phyloP scores from a whole-genome alignment of 2,329 filamentous ascomycete species.

The Teratosphaeria destructans region DNA sequence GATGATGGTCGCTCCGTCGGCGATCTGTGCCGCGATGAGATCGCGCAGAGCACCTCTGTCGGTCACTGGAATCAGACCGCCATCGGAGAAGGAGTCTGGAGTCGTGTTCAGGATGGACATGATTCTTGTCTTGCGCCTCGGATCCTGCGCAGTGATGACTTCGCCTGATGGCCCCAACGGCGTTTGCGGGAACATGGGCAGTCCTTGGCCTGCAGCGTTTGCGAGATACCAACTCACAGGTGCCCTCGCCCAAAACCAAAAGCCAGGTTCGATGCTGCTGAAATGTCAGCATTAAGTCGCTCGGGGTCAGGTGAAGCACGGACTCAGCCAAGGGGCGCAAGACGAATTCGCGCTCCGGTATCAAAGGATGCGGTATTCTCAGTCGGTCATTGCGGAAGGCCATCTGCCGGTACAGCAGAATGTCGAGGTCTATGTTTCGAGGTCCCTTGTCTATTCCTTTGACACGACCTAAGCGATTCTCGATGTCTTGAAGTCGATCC shows the following conservation, averaged over 20 bases:
- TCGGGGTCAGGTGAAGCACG: neutral
- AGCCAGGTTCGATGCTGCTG: neutral
- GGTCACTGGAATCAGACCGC: constrained; percentile 50
- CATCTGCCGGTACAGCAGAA: constrained; percentile 68
- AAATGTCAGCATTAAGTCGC: neutral
- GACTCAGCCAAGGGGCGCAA: constrained; percentile 55
- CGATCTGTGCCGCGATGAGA: constrained; percentile 53
- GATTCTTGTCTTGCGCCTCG: constrained; percentile 55
- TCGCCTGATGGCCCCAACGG: constrained; percentile 32
- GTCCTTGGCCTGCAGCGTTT: neutral
- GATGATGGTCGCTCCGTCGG: constrained; percentile 67
- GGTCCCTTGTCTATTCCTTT: constrained; percentile 90
- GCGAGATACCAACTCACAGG: neutral
- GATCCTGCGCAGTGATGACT: constrained; percentile 48
- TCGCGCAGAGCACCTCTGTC: constrained; percentile 42
- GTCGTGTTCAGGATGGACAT: constrained; percentile 96
- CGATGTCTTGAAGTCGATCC: constrained; percentile 73
- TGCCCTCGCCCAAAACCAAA: constrained; percentile 12
- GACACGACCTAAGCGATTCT: constrained; percentile 64
- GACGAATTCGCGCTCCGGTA: constrained; percentile 88
- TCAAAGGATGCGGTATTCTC: constrained; percentile 73
- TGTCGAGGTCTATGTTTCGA: constrained; percentile 87
- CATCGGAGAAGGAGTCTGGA: constrained; percentile 94
- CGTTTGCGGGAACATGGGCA: constrained; percentile 28
- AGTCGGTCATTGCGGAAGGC: constrained; percentile 59